A percentile compares a stretch with the other conserved stretches of the same genome.
phyloP scores from a whole-genome alignment of 495 filamentous ascomycete genomes.

The Penicillium odoratum region DNA sequence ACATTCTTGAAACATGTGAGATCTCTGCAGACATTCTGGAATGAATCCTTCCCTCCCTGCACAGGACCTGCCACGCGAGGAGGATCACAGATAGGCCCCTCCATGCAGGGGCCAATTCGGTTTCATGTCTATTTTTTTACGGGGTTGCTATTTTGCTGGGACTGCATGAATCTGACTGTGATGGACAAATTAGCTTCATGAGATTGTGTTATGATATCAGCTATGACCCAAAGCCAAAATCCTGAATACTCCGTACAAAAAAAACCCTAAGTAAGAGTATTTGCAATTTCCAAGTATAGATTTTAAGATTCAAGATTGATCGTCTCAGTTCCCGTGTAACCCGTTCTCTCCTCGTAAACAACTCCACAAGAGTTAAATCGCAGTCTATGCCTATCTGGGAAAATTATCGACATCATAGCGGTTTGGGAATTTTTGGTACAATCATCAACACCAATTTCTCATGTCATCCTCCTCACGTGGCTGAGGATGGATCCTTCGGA shows the following conservation, averaged over 20 bases:
- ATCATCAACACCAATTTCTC: not conserved
- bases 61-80: slow-evolving; percentile 7
- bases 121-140: slow-evolving; percentile 1
- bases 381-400: not conserved
- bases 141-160: not conserved
- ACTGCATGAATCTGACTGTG: not conserved
- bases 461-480: not conserved
- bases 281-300: slow-evolving; percentile 6
- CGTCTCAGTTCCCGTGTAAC: slow-evolving; percentile 5
- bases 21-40: slow-evolving; percentile 17
- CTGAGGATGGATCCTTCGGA: not conserved
- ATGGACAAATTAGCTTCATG: not conserved
- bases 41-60: slow-evolving; percentile 13
- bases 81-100: not conserved
- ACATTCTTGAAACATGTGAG: slow-evolving; percentile 11
- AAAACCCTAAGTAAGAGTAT: not conserved
- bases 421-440: no score
- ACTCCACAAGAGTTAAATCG: not conserved
- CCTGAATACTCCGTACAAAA: not conserved
- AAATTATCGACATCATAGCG: not conserved
- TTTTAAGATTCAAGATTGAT: not conserved
- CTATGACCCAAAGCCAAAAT: not conserved
- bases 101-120: slow-evolving; percentile 7
- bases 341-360: not conserved
- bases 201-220: not conserved